Conservation (phyloP, 2,329 filamentous ascomycete genomes). For the Aspergillus sp. region DNA sequence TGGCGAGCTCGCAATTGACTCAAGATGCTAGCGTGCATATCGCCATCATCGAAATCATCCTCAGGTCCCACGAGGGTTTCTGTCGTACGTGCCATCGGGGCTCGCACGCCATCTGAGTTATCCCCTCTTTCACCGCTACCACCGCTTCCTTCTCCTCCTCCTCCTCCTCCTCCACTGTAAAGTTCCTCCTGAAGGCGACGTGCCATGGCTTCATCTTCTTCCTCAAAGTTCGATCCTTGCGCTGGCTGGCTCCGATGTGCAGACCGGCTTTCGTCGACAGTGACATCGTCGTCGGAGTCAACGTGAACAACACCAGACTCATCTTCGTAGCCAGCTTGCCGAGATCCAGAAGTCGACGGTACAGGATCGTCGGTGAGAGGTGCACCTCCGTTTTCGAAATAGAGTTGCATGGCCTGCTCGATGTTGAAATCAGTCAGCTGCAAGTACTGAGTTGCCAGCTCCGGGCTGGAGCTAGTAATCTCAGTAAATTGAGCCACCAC, state of each 20-base stretch:
- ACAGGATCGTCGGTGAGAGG: slow-evolving; percentile 46
- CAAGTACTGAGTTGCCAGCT: slow-evolving; percentile 74
- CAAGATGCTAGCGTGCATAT: slow-evolving; percentile 53
- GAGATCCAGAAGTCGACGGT: slow-evolving; percentile 20
- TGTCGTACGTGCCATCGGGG: slow-evolving; percentile 82
- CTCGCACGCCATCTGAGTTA: slow-evolving; percentile 61
- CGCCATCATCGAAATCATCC: slow-evolving; percentile 45
- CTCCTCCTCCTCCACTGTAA: slow-evolving; percentile 50
- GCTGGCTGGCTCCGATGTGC: slow-evolving; percentile 29
- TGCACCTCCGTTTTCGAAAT: slow-evolving; percentile 74
- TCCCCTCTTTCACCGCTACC: slow-evolving; percentile 22
- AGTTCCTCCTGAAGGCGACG: slow-evolving; percentile 85
- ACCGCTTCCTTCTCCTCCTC: slow-evolving; percentile 30
- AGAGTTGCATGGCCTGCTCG: slow-evolving; percentile 79
- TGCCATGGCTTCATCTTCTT: slow-evolving; percentile 92
- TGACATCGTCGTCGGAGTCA: slow-evolving; percentile 64
- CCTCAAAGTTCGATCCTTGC: slow-evolving; percentile 55
- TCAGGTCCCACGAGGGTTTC: slow-evolving; percentile 80
- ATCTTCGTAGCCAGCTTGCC: slow-evolving; percentile 42
- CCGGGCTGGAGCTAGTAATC: slow-evolving; percentile 67
- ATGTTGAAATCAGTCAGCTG: slow-evolving; percentile 76
- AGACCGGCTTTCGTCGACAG: slow-evolving; percentile 31
- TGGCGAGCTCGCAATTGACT: slow-evolving; percentile 53
- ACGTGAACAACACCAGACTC: slow-evolving; percentile 60
- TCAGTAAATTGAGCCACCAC: slow-evolving; percentile 66